Percentiles rank a stretch among this genome's conserved stretches.
Evolutionary conservation across 2,329 filamentous ascomycete genomes (phyloP).

Genomic region (Coniochaeta pulveracea): DNA sequence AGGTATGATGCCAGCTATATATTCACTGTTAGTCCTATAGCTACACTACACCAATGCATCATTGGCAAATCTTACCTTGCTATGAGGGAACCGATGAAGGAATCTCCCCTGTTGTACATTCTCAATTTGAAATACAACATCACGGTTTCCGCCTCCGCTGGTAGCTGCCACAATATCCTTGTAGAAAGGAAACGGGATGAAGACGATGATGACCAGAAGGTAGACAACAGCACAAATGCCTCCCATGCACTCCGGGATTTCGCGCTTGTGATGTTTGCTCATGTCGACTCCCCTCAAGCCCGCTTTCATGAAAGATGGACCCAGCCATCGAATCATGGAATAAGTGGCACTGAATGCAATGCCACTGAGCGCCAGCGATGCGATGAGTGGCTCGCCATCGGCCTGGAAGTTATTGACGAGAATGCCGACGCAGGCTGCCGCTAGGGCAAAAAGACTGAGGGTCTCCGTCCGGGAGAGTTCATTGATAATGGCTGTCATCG

Average conservation of each 20-base stretch:
- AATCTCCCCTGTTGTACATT: conserved; percentile 73
- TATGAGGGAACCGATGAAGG: conserved; percentile 86
- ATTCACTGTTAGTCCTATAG: neutral
- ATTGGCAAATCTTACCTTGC: conserved; percentile 51
- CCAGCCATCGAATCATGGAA: conserved; percentile 86
- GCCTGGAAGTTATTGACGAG: conserved; percentile 72
- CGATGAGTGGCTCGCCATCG: conserved; percentile 81
- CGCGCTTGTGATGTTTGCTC: conserved; percentile 55
- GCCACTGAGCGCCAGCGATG: conserved; percentile 76
- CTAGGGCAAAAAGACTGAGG: conserved; percentile 48
- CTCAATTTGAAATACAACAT: conserved; percentile 65
- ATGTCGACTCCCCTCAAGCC: conserved; percentile 86
- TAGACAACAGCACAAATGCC: conserved; percentile 89
- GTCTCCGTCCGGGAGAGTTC: conserved; percentile 41
- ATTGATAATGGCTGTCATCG: conserved; percentile 18
- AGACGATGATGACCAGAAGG: conserved; percentile 75
- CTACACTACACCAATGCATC: neutral
- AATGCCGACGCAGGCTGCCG: conserved; percentile 58
- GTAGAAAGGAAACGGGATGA: conserved; percentile 96
- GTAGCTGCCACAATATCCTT: conserved; percentile 95
- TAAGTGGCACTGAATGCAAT: conserved; percentile 75
- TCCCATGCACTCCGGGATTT: conserved; percentile 94
- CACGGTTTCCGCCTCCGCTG: conserved; percentile 83
- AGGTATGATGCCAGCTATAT: conserved; percentile 81
- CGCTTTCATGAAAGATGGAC: conserved; percentile 75